These are phyloP conservation scores for Abrus pulchellus DNA, from an alignment of 306 rosid genomes.

Conservation along the genomic window DNA sequence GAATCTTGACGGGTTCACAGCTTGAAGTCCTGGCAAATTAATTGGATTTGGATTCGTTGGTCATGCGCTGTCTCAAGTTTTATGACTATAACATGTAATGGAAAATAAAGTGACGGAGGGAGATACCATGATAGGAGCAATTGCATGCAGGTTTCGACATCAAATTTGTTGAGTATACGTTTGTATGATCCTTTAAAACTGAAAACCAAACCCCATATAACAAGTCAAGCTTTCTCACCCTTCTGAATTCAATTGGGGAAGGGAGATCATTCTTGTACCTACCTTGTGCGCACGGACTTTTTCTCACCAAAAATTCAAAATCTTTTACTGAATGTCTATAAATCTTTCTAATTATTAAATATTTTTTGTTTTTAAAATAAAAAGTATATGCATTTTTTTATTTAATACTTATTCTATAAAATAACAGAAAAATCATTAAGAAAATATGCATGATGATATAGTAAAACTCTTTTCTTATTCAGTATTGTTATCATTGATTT, in stretches of 20 bases:
- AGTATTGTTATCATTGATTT: neutral
- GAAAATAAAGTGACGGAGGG: neutral
- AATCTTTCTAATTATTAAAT: too few species aligned
- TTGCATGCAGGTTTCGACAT: neutral
- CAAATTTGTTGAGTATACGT: neutral
- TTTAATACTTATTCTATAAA: too few species aligned
- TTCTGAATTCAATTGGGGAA: neutral
- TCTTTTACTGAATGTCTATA: too few species aligned
- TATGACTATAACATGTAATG: neutral
- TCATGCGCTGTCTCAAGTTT: conserved; percentile 4
- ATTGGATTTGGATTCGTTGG: conserved; percentile 35
- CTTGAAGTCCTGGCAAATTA: conserved; percentile 26
- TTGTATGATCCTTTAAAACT: neutral
- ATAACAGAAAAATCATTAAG: too few species aligned
- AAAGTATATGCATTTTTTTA: too few species aligned
- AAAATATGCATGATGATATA: too few species aligned
- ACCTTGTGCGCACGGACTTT: neutral
- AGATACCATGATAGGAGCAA: neutral
- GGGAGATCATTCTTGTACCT: neutral
- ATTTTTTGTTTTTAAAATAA: too few species aligned
- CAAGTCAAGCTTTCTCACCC: conserved; percentile 3
- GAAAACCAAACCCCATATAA: neutral
- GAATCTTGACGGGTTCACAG: conserved; percentile 29
- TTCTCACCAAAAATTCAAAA: neutral
- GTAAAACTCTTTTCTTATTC: too few species aligned